Conservation (phyloP, 768 basidiomycete genomes). For the Podaxis sp. region DNA sequence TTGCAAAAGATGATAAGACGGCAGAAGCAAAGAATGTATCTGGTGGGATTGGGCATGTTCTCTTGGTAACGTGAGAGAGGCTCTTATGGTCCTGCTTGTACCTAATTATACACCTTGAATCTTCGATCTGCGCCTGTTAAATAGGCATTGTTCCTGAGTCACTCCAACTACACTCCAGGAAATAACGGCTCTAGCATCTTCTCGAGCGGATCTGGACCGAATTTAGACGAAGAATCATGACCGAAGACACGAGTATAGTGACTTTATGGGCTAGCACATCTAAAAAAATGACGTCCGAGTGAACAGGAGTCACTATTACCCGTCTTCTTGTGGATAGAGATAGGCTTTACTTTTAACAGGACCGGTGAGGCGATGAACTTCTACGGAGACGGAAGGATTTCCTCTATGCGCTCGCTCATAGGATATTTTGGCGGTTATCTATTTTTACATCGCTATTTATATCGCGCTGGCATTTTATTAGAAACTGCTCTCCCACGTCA, state of each 20-base stretch:
- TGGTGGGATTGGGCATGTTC: background rate
- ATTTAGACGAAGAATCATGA: background rate
- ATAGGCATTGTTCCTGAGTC: background rate
- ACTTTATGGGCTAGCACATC: no score
- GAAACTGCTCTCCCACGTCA: background rate
- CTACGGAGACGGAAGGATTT: background rate
- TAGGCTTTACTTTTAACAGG: background rate
- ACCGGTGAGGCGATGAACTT: background rate
- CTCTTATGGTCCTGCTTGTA: background rate
- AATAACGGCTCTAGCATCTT: background rate
- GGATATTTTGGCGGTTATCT: constrained; percentile 5
- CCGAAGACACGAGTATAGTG: no score
- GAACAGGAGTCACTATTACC: no score
- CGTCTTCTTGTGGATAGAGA: background rate
- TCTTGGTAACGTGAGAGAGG: background rate
- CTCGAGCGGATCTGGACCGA: background rate
- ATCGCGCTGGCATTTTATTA: background rate
- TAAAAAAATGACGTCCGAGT: no score
- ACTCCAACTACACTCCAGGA: background rate
- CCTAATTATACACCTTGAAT: background rate
- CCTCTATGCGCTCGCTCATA: background rate
- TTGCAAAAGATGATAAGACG: background rate
- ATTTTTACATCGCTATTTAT: constrained; percentile 8
- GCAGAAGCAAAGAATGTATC: constrained; percentile 1
- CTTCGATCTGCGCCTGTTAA: background rate